These are phyloP conservation scores for Gamarada debralockiae DNA, from an alignment of 495 filamentous ascomycete genomes.

Conservation along the genomic window DNA sequence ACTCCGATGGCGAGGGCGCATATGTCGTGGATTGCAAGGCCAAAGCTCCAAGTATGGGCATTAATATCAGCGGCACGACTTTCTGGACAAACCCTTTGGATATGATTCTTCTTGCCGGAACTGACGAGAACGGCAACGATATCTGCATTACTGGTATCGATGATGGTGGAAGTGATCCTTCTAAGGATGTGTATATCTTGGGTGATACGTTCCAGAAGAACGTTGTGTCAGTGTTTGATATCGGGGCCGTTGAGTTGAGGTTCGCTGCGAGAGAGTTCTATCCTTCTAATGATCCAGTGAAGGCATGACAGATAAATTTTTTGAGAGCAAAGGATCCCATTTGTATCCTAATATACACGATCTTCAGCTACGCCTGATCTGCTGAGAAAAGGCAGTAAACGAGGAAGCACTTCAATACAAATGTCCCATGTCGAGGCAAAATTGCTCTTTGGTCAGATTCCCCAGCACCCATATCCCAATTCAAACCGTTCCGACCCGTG, in stretches of 20 bases:
- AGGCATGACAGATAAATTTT: too few species aligned
- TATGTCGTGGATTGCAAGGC: conserved; percentile 56
- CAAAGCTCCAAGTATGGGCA: conserved; percentile 44
- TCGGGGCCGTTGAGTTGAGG: conserved; percentile 51
- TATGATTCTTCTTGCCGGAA: conserved; percentile 41
- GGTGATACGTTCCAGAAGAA: conserved; percentile 63
- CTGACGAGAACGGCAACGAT: conserved; percentile 31
- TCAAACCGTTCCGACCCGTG: too few species aligned
- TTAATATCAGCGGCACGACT: conserved; percentile 42
- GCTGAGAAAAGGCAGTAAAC: too few species aligned
- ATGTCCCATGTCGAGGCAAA: too few species aligned
- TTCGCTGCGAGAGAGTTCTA: conserved; percentile 29
- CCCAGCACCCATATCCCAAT: too few species aligned
- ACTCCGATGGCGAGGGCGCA: conserved; percentile 32
- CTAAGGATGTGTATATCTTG: conserved; percentile 46
- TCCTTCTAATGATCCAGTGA: conserved; percentile 14
- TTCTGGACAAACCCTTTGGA: conserved; percentile 54
- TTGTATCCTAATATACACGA: too few species aligned
- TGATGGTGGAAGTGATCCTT: conserved; percentile 24
- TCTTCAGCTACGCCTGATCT: too few species aligned
- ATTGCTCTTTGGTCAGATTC: too few species aligned
- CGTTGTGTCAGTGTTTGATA: conserved; percentile 58
- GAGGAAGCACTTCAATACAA: too few species aligned
- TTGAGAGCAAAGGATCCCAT: too few species aligned
- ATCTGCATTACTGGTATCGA: conserved; percentile 46